Conservation (phyloP, 352 stramenopile genomes). For the Phytophthora nicotianae region DNA sequence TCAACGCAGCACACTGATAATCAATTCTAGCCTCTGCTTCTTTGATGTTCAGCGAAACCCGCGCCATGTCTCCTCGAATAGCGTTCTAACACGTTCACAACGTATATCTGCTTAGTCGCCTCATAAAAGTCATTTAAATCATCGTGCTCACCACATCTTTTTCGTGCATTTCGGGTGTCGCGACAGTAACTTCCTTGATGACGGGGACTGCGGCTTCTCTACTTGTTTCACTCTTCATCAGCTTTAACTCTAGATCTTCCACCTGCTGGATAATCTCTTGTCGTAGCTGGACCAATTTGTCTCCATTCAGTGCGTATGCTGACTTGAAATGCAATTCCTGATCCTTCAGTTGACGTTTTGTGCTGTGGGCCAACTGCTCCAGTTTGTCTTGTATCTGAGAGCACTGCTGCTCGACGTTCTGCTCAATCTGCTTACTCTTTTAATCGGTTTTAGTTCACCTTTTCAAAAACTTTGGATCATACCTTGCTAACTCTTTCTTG, state of each 20-base stretch:
- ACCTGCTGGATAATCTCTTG: constrained; percentile 22
- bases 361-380: constrained; percentile 7
- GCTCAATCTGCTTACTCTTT: constrained; percentile 17
- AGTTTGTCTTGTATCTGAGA: constrained; percentile 12
- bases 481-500: constrained; percentile 8
- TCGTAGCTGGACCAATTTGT: constrained; percentile 17
- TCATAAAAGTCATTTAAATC: neutral
- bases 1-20: constrained; percentile 21
- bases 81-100: constrained; percentile 14
- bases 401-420: constrained; percentile 11
- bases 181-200: constrained; percentile 11
- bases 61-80: constrained; percentile 12
- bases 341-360: constrained; percentile 14
- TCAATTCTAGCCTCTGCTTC: constrained; percentile 28
- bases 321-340: constrained; percentile 18
- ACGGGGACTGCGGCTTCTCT: constrained; percentile 5
- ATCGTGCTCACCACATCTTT: constrained; percentile 16
- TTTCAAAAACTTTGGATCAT: neutral
- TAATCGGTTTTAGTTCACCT: neutral
- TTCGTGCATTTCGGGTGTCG: constrained; percentile 8
- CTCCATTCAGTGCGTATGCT: constrained; percentile 2
- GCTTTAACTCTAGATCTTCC: constrained; percentile 3
- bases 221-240: constrained; percentile 15
- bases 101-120: neutral
- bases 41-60: constrained; percentile 14